Conservation (phyloP, 2,329 filamentous ascomycete species). For the Aspergillus pseudotamarii region DNA sequence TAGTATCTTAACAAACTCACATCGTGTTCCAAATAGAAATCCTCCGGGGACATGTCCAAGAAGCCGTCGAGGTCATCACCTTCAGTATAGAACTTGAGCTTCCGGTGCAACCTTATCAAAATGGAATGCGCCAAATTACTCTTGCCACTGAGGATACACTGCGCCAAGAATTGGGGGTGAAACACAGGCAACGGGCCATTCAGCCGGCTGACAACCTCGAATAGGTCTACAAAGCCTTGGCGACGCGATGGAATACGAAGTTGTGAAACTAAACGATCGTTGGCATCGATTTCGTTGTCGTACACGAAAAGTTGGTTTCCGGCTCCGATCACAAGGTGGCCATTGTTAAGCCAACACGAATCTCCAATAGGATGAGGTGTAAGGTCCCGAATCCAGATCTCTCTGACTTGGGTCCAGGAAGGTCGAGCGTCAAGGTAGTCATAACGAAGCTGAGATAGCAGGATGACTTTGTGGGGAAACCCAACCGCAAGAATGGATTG, state of each 20-base stretch:
- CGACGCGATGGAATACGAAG: conserved; percentile 54
- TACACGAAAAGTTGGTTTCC: conserved; percentile 91
- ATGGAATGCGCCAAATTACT: conserved; percentile 70
- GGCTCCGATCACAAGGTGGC: conserved; percentile 81
- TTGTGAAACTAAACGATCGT: conserved; percentile 61
- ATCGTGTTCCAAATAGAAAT: conserved; percentile 51
- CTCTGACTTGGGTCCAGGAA: conserved; percentile 84
- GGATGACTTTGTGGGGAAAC: conserved; percentile 79
- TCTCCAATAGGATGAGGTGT: conserved; percentile 92
- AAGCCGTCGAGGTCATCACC: conserved; percentile 81
- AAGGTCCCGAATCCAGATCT: conserved; percentile 77
- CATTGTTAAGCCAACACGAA: conserved; percentile 85
- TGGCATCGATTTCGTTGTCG: conserved; percentile 71
- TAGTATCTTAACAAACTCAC: conserved; percentile 33
- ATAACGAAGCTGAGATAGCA: conserved; percentile 85
- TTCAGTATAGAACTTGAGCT: conserved; percentile 79
- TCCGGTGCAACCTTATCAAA: conserved; percentile 71
- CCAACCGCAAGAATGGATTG: conserved; percentile 92
- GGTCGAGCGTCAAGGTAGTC: conserved; percentile 86
- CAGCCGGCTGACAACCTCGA: conserved; percentile 77
- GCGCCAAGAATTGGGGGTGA: conserved; percentile 86
- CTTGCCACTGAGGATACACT: conserved; percentile 84
- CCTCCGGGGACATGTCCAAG: conserved; percentile 60
- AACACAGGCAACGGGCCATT: conserved; percentile 89
- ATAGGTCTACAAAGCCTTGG: conserved; percentile 66